phyloP scores from a whole-genome alignment of 768 basidiomycete species.

The Mycena belliarum region DNA sequence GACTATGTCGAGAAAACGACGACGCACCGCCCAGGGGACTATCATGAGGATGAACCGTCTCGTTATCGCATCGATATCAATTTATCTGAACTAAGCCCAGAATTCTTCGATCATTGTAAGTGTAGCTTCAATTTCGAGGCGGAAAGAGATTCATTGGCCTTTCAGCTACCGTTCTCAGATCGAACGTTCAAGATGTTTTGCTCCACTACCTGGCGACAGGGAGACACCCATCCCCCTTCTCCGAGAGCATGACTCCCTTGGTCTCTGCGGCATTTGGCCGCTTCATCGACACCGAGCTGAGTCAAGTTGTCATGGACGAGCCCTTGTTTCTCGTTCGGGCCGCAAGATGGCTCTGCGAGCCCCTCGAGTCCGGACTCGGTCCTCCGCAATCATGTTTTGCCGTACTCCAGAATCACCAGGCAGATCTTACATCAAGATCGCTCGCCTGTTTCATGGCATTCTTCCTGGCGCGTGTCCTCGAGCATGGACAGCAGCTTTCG shows the following conservation, averaged over 20 bases:
- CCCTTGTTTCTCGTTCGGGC: not conserved
- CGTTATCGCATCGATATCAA: not conserved
- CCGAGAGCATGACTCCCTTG: not conserved
- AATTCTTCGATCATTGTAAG: too few species aligned
- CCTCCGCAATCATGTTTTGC: not conserved
- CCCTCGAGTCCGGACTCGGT: not conserved
- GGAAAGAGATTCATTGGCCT: not conserved
- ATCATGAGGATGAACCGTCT: not conserved
- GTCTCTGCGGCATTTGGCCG: not conserved
- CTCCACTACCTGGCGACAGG: not conserved
- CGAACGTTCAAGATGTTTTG: not conserved
- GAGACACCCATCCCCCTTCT: not conserved
- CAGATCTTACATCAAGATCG: not conserved
- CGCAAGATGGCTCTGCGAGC: not conserved
- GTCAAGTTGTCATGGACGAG: not conserved
- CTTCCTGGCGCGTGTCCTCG: not conserved
- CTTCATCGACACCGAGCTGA: not conserved
- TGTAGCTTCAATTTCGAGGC: too few species aligned
- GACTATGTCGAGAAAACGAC: not conserved
- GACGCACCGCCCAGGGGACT: not conserved
- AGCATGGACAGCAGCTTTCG: not conserved
- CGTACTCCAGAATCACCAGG: not conserved
- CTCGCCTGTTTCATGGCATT: not conserved
- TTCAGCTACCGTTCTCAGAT: not conserved
- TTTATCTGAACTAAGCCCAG: too few species aligned